These are phyloP conservation scores for Phytophthora pinifolia DNA, from an alignment of 352 stramenopile species.

Conservation along the genomic window DNA sequence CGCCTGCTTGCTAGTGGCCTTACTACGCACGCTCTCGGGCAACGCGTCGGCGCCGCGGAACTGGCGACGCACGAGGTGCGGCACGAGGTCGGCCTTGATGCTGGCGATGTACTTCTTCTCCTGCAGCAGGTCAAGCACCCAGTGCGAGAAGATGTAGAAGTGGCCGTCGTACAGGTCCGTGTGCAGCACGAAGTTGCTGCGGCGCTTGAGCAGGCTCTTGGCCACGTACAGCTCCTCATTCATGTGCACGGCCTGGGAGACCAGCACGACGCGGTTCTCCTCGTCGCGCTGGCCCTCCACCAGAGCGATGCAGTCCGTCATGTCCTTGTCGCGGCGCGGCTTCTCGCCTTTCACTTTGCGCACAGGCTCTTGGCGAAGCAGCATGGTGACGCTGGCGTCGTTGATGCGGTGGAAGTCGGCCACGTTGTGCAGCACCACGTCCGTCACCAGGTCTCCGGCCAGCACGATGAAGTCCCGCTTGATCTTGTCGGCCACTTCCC, in stretches of 20 bases:
- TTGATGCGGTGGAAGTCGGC: slow-evolving; percentile 84
- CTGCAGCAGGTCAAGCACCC: slow-evolving; percentile 72
- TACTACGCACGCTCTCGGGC: slow-evolving; percentile 54
- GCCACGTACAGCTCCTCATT: slow-evolving; percentile 80
- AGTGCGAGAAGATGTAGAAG: slow-evolving; percentile 87
- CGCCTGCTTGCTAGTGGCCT: slow-evolving; percentile 55
- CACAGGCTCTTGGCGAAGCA: slow-evolving; percentile 56
- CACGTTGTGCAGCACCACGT: slow-evolving; percentile 79
- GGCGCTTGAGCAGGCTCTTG: slow-evolving; percentile 76
- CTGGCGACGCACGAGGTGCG: slow-evolving; percentile 74
- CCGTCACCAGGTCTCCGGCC: slow-evolving; percentile 75
- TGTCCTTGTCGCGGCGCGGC: slow-evolving; percentile 74
- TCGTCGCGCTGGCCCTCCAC: slow-evolving; percentile 41
- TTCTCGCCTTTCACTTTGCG: slow-evolving; percentile 66
- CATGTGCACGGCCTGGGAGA: slow-evolving; percentile 77
- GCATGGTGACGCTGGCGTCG: slow-evolving; percentile 83
- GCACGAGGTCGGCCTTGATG: slow-evolving; percentile 82
- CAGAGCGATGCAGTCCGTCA: slow-evolving; percentile 81
- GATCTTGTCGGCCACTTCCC: slow-evolving; percentile 73
- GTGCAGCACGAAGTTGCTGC: slow-evolving; percentile 71
- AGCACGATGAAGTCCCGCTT: slow-evolving; percentile 84
- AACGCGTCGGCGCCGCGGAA: slow-evolving; percentile 67
- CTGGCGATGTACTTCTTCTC: slow-evolving; percentile 87
- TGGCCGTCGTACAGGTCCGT: slow-evolving; percentile 82
- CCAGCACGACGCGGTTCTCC: slow-evolving; percentile 68